Conservation (phyloP, 2,329 filamentous ascomycete species). For the Blastomyces parvus region DNA sequence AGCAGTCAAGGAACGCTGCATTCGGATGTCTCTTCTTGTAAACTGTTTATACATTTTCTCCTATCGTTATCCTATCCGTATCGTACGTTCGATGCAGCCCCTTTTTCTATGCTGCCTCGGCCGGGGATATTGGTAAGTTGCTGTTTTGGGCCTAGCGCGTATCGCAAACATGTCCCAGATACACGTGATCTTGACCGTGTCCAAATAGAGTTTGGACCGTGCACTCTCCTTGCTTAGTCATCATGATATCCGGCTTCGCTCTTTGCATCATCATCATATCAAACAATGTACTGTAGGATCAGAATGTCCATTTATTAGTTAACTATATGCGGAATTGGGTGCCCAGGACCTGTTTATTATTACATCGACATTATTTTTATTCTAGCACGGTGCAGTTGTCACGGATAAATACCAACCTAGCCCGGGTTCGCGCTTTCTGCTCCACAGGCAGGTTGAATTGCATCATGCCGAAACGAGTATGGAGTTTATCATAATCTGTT, state of each 20-base stretch:
- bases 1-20: background rate
- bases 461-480: constrained; percentile 6
- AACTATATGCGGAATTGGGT: background rate
- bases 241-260: background rate
- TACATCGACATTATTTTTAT: background rate
- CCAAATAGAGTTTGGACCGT: constrained; percentile 4
- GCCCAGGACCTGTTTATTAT: background rate
- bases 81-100: background rate
- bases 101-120: background rate
- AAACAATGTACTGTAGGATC: too few relatives aligned
- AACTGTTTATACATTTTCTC: background rate
- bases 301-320: too few relatives aligned
- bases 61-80: background rate
- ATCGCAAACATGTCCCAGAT: background rate
- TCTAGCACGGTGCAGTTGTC: background rate
- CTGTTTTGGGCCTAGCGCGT: constrained; percentile 1
- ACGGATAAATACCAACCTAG: background rate
- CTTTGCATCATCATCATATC: too few relatives aligned
- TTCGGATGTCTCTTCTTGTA: background rate
- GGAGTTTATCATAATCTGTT: background rate
- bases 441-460: background rate
- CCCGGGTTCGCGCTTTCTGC: background rate
- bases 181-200: background rate
- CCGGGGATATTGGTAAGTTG: background rate
- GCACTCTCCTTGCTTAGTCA: background rate